These are phyloP conservation scores for Suillus fuscotomentosus DNA, from an alignment of 768 basidiomycete genomes.

Conservation along the genomic window DNA sequence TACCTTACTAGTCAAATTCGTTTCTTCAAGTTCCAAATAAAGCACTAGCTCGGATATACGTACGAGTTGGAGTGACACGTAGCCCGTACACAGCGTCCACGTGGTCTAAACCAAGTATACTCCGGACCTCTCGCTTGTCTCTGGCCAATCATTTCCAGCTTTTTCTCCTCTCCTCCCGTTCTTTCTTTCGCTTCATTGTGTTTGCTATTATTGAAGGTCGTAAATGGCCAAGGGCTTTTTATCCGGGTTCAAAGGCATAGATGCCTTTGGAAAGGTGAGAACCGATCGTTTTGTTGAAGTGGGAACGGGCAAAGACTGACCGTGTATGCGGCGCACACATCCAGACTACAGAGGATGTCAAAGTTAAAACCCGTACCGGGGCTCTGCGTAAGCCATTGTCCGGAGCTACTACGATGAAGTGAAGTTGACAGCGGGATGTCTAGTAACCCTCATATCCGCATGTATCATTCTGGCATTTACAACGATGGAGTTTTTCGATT, in stretches of 20 bases:
- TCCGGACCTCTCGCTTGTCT: background rate
- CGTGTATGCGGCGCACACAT: background rate
- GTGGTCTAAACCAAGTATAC: background rate
- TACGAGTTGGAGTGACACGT: slow-evolving; percentile 22
- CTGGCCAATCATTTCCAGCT: slow-evolving; percentile 2
- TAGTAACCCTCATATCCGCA: slow-evolving; percentile 90
- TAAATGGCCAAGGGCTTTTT: slow-evolving; percentile 80
- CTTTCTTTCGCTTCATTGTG: slow-evolving; percentile 9
- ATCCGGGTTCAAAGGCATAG: slow-evolving; percentile 81
- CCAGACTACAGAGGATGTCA: slow-evolving; percentile 98
- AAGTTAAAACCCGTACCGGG: slow-evolving; percentile 95
- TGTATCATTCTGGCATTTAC: slow-evolving; percentile 92
- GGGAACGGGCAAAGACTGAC: slow-evolving; percentile 9
- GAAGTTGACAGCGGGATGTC: slow-evolving; percentile 8
- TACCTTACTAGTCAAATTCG: background rate
- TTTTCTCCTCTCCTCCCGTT: slow-evolving; percentile 13
- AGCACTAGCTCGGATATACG: background rate
- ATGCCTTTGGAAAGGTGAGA: slow-evolving; percentile 97
- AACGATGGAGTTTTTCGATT: slow-evolving; percentile 94
- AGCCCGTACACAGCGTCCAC: slow-evolving; percentile 13
- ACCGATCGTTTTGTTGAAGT: slow-evolving; percentile 1
- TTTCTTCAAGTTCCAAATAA: background rate
- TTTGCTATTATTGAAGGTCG: slow-evolving; percentile 18
- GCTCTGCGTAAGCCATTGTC: slow-evolving; percentile 66
- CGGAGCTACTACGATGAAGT: background rate